These are phyloP conservation scores for Rhizoclosmatium globosum DNA, from an alignment of 192 early-diverging fungal species.

Conservation along the genomic window DNA sequence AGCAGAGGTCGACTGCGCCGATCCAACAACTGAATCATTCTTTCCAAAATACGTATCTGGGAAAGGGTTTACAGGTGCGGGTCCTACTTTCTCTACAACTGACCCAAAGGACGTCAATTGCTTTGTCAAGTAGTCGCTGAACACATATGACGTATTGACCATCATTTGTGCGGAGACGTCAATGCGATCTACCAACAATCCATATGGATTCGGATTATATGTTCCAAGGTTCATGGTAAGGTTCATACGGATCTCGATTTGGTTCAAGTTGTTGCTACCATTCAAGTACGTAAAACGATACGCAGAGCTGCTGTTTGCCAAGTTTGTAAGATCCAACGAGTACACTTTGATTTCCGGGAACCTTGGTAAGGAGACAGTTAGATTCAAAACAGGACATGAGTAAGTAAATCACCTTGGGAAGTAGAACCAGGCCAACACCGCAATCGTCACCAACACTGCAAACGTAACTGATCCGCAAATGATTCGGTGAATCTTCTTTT, in stretches of 20 bases:
- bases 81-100: conserved; percentile 1
- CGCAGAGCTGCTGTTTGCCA: not conserved
- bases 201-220: conserved; percentile 38
- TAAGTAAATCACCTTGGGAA: conserved; percentile 13
- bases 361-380: not conserved
- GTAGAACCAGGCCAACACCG: not conserved
- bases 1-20: conserved; percentile 4
- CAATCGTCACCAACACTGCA: not conserved
- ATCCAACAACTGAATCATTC: conserved; percentile 21
- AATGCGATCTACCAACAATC: conserved; percentile 10
- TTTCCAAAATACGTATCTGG: not conserved
- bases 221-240: conserved; percentile 30
- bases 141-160: conserved; percentile 13
- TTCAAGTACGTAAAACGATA: not conserved
- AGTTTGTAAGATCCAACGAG: conserved; percentile 12
- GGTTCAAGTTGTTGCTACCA: conserved; percentile 19
- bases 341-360: conserved; percentile 22
- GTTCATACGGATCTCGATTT: conserved; percentile 17
- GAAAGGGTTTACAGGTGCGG: not conserved
- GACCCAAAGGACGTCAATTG: not conserved
- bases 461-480: conserved; percentile 1
- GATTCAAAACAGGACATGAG: not conserved
- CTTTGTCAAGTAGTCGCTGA: not conserved
- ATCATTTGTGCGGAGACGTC: conserved; percentile 6
- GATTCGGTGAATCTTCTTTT: not conserved